Evolutionary conservation across 2,329 filamentous ascomycete species (phyloP).

Genomic region (Alternaria sp.): DNA sequence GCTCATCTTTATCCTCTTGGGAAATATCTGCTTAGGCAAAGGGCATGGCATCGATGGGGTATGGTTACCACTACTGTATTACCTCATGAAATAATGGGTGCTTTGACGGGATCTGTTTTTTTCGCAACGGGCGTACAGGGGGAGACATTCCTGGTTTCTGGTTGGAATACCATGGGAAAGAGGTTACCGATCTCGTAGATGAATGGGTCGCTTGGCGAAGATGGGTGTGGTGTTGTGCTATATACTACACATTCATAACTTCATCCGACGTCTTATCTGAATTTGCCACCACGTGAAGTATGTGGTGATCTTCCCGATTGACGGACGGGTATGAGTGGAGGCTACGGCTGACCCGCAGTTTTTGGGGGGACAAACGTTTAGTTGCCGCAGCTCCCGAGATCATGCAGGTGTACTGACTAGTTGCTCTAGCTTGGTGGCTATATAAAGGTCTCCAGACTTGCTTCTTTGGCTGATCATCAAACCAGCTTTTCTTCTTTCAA

Average conservation of each 20-base stretch:
- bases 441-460: too few relatives aligned
- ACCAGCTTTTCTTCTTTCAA: not conserved
- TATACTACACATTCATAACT: not conserved
- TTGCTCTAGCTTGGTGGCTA: not conserved
- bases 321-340: not conserved
- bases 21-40: slow-evolving; percentile 1
- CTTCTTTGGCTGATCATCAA: not conserved
- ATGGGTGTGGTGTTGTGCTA: not conserved
- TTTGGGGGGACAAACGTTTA: not conserved
- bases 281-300: not conserved
- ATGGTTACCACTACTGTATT: not conserved
- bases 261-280: accelerated
- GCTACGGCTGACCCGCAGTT: not conserved
- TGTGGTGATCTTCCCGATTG: not conserved
- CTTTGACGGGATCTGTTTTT: not conserved
- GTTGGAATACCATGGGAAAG: not conserved
- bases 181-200: not conserved
- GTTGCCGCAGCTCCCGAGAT: not conserved
- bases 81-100: not conserved
- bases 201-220: not conserved
- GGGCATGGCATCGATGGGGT: not conserved
- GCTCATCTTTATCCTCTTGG: not conserved
- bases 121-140: not conserved
- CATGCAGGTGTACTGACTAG: not conserved
- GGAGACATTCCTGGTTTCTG: not conserved